Base-by-base conservation (phyloP, 805 yeast species). In the Candida parachauliodes region DNA sequence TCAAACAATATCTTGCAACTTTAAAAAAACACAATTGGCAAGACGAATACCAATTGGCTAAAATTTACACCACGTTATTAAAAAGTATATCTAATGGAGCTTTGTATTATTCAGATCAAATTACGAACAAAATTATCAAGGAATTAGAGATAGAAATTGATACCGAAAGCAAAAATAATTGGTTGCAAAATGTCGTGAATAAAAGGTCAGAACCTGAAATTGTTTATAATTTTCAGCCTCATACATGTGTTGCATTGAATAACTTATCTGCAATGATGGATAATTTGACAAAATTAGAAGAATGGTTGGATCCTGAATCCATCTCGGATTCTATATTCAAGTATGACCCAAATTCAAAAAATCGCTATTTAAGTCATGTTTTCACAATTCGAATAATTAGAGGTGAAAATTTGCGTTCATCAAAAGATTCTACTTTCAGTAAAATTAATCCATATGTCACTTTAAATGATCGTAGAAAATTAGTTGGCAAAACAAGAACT, bases 211-310 rank as follows among this genome's bases (percentile, higher is more conserved):
- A 59, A 5, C 45, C 47, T 2, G 58, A 54, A 38, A 72, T 69
- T 11, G 81, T 88, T 0, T 79, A 70, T 50, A 71, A 74, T 30
- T 83, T 83, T 60, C 66, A 70, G 41, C 62, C 70, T 5, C 68
- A 72, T 37, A 79, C 88, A 0, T 86, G 94, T 58, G 76, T 83
- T n/a, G 79, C 83, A n/a, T 62, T 87, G 43, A 85, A 84, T 56
- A 79, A 88, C 49, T 51, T 88, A 8, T 68, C 76, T 1, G 71
- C 74, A 8, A 68, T 77, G 68, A 53, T 70, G 48, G 50, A 60
- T 1, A 74, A 75, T 39, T 47, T 78, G 8, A 61, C 72, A 32
- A 70, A 65, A 23, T 51, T 84, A 14, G 89, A 82, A 49, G 73
- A 68, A 2, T 52, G 66, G 17, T 46, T 84, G 10, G 77, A 81